phyloP scores from a whole-genome alignment of 345 rosid genomes.

The Triadica sebifera region DNA sequence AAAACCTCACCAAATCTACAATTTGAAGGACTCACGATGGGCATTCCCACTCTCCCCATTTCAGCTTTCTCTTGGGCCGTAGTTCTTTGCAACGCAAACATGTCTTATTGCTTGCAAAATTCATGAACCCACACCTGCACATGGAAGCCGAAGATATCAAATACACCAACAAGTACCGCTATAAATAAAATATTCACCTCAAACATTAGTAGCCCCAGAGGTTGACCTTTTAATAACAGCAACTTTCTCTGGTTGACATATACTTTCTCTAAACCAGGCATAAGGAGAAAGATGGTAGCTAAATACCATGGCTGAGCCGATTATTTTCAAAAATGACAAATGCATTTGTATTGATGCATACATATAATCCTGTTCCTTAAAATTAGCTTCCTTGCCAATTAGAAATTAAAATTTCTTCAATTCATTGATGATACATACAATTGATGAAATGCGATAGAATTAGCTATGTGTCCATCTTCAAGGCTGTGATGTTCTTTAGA shows the following conservation, averaged over 20 bases:
- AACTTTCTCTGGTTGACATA: neutral
- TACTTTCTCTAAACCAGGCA: neutral
- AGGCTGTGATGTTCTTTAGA: neutral
- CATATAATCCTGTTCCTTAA: neutral
- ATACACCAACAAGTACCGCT: neutral
- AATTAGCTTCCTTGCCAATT: neutral
- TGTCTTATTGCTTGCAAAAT: conserved; percentile 71
- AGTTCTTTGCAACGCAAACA: conserved; percentile 57
- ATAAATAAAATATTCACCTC: neutral
- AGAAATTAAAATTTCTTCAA: neutral
- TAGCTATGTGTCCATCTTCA: neutral
- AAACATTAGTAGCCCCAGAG: neutral
- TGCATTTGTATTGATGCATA: neutral
- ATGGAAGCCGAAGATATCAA: conserved; percentile 14
- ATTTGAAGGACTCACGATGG: conserved; percentile 56
- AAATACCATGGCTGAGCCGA: neutral
- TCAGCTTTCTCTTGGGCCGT: conserved; percentile 59
- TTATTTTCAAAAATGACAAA: neutral
- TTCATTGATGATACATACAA: neutral
- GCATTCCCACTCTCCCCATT: conserved; percentile 94
- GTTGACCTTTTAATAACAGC: neutral
- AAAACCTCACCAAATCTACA: neutral
- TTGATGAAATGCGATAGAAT: neutral
- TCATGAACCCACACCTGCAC: conserved; percentile 86
- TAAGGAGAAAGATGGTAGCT: neutral